phyloP scores from a whole-genome alignment of 1,284 basidiomycete genomes.

The Pascua guehoae region DNA sequence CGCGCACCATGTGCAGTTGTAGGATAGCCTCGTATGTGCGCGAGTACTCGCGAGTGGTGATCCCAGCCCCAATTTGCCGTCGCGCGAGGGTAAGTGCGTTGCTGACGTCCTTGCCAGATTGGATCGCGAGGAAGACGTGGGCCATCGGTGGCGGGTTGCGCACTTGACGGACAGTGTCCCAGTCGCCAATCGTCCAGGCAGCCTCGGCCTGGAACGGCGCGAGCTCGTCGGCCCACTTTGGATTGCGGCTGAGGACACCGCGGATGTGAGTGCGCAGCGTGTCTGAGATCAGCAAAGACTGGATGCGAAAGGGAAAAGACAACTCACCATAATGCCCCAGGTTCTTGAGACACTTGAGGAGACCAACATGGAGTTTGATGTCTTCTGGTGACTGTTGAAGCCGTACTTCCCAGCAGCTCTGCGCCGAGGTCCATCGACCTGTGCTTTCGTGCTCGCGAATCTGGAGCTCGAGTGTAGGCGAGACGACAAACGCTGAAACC shows the following conservation, averaged over 20 bases:
- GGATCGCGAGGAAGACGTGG: slow-evolving; percentile 75
- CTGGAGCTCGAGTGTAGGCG: slow-evolving; percentile 90
- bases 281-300: slow-evolving; percentile 57
- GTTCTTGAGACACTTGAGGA: slow-evolving; percentile 87
- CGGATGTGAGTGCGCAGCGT: slow-evolving; percentile 92
- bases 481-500: slow-evolving; percentile 80
- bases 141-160: slow-evolving; percentile 68
- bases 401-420: slow-evolving; percentile 99
- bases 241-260: slow-evolving; percentile 80
- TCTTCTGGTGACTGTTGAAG: slow-evolving; percentile 88
- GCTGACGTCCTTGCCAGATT: slow-evolving; percentile 51
- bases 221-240: slow-evolving; percentile 75
- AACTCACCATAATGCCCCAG: slow-evolving; percentile 90
- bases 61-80: slow-evolving; percentile 70
- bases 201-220: slow-evolving; percentile 88
- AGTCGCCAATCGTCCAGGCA: slow-evolving; percentile 92
- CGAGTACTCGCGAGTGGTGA: slow-evolving; percentile 77
- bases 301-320: not conserved
- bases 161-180: slow-evolving; percentile 68
- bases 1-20: slow-evolving; percentile 82
- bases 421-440: slow-evolving; percentile 95
- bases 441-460: slow-evolving; percentile 98
- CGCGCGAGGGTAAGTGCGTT: slow-evolving; percentile 65
- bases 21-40: slow-evolving; percentile 82
- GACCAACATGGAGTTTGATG: slow-evolving; percentile 80